Evolutionary conservation across 192 early-diverging fungal species (phyloP).

Genomic region (Jimgerdemannia lactiflua): DNA sequence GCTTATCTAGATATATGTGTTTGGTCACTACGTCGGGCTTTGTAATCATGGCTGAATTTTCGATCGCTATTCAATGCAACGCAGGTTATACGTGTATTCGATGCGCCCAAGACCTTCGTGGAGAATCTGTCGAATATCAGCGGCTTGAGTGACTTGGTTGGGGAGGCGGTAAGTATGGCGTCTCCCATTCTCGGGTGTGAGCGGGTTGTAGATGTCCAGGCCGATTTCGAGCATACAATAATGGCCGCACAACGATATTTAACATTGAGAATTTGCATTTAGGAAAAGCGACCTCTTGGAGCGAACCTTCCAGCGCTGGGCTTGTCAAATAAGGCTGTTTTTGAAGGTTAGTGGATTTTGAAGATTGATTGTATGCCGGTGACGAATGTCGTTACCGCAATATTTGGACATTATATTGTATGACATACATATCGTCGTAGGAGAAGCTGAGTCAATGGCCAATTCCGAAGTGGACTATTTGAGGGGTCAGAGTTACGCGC

Average conservation of each 20-base stretch:
- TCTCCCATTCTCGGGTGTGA: too few relatives aligned
- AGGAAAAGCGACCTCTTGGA: constrained; percentile 60
- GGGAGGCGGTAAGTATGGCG: constrained; percentile 34
- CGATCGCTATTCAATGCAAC: not conserved
- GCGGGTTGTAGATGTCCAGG: too few relatives aligned
- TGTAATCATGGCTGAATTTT: not conserved
- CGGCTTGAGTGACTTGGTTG: constrained; percentile 24
- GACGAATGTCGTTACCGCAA: too few relatives aligned
- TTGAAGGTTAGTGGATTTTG: constrained; percentile 28
- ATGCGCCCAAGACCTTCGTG: constrained; percentile 78
- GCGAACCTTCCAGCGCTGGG: constrained; percentile 90
- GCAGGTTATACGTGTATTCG: constrained; percentile 85
- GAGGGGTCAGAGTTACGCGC: constrained; percentile 54
- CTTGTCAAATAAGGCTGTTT: constrained; percentile 94
- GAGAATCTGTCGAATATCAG: constrained; percentile 55
- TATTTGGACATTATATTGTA: too few relatives aligned
- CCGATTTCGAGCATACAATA: too few relatives aligned
- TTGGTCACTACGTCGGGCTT: not conserved
- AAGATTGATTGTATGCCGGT: not conserved
- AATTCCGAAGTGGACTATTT: constrained; percentile 53
- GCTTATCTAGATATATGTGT: not conserved
- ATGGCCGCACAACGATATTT: too few relatives aligned
- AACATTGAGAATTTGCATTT: too few relatives aligned
- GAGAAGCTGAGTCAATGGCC: constrained; percentile 38
- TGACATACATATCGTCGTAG: too few relatives aligned